A percentile compares a stretch with the other conserved stretches of the same genome.
phyloP scores from a whole-genome alignment of 345 rosid species.

The Physaria fendleri region DNA sequence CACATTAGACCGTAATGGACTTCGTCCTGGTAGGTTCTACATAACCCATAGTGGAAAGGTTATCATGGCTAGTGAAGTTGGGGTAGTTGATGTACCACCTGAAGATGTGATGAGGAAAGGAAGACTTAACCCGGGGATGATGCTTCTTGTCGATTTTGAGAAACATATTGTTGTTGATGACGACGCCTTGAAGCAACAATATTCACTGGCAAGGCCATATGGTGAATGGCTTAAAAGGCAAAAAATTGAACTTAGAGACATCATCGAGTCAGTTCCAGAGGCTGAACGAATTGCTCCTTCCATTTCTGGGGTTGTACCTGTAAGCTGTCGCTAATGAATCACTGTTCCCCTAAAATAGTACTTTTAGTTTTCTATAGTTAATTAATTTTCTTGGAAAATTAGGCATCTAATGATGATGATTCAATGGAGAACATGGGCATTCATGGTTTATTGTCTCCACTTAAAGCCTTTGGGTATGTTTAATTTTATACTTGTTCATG shows the following conservation, averaged over 20 bases:
- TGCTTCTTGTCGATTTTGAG: constrained; percentile 98
- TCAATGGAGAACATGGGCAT: constrained; percentile 85
- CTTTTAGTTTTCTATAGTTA: neutral
- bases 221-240: constrained; percentile 90
- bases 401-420: constrained; percentile 73
- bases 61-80: constrained; percentile 99
- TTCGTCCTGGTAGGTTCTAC: constrained; percentile 97
- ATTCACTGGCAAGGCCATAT: constrained; percentile 83
- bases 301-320: constrained; percentile 62
- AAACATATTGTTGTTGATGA: constrained; percentile 94
- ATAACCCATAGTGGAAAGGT: constrained; percentile 84
- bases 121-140: constrained; percentile 99
- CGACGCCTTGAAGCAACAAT: constrained; percentile 89
- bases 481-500: neutral
- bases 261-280: constrained; percentile 63
- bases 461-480: constrained; percentile 94
- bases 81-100: constrained; percentile 90
- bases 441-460: constrained; percentile 79
- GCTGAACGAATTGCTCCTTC: constrained; percentile 51
- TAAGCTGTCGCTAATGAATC: constrained; percentile 28
- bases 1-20: constrained; percentile 96
- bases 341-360: neutral
- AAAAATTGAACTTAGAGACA: constrained; percentile 71
- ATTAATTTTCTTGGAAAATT: constrained; percentile 3
- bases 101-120: constrained; percentile 95